These are phyloP conservation scores for Globisporangium alternatum DNA, from an alignment of 352 stramenopile genomes.

Conservation along the genomic window DNA sequence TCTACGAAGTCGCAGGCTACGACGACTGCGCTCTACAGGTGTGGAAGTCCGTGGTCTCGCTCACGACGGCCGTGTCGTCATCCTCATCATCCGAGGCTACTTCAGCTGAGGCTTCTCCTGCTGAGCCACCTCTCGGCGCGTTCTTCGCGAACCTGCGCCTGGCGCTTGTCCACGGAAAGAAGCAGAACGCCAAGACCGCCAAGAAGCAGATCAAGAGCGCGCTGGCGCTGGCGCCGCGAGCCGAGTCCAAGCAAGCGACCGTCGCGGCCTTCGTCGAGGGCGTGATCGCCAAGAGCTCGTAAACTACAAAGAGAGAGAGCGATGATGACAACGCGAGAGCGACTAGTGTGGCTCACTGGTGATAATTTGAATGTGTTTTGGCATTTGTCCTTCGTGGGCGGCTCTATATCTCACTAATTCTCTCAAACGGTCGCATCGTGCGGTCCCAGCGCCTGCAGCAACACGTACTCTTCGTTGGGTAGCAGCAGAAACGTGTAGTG, in stretches of 20 bases:
- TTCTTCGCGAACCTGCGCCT: slow-evolving; percentile 67
- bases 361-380: slow-evolving; percentile 8
- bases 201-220: slow-evolving; percentile 66
- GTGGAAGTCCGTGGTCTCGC: slow-evolving; percentile 48
- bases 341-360: background rate
- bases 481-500: slow-evolving; percentile 73
- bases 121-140: slow-evolving; percentile 13
- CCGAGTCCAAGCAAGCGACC: slow-evolving; percentile 29
- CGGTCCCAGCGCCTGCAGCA: slow-evolving; percentile 63
- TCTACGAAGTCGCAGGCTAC: slow-evolving; percentile 46
- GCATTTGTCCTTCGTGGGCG: background rate
- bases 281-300: slow-evolving; percentile 41
- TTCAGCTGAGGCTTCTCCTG: slow-evolving; percentile 8
- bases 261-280: slow-evolving; percentile 63
- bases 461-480: slow-evolving; percentile 67
- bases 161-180: slow-evolving; percentile 57
- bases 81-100: background rate
- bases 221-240: slow-evolving; percentile 23
- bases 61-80: background rate
- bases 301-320: slow-evolving; percentile 1
- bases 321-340: background rate
- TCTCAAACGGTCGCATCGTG: slow-evolving; percentile 57
- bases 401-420: background rate
- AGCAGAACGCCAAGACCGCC: slow-evolving; percentile 58
- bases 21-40: slow-evolving; percentile 56